phyloP scores from a whole-genome alignment of 2,329 filamentous ascomycete genomes.

The Epichloe sylvatica region DNA sequence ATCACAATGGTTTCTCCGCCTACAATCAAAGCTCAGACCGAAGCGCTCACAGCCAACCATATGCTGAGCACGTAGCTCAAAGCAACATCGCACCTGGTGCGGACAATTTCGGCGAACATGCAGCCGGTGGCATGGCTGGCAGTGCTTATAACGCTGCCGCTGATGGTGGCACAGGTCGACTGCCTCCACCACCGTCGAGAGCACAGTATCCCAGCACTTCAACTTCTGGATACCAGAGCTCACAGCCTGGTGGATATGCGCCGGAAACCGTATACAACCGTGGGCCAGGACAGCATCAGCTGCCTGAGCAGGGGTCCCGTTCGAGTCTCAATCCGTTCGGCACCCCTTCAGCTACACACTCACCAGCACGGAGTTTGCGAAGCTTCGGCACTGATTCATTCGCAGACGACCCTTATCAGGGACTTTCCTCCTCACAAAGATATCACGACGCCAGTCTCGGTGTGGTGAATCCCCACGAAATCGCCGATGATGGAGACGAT shows the following conservation, averaged over 20 bases:
- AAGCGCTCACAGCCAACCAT: slow-evolving; percentile 13
- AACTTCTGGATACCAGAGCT: slow-evolving; percentile 9
- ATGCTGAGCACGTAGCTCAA: slow-evolving; percentile 10
- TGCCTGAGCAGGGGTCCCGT: slow-evolving; percentile 26
- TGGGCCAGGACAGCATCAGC: slow-evolving; percentile 5
- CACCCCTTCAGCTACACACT: slow-evolving; percentile 21
- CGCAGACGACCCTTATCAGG: slow-evolving; percentile 53
- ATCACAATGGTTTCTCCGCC: slow-evolving; percentile 13
- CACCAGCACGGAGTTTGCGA: slow-evolving; percentile 36
- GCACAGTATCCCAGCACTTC: slow-evolving; percentile 12
- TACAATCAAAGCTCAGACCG: slow-evolving; percentile 9
- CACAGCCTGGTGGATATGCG: slow-evolving; percentile 11
- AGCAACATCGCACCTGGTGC: slow-evolving; percentile 43
- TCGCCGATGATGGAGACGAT: slow-evolving; percentile 80
- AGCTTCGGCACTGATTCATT: slow-evolving; percentile 33
- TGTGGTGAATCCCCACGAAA: slow-evolving; percentile 62
- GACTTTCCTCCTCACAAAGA: slow-evolving; percentile 13
- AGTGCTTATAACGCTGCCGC: slow-evolving; percentile 55
- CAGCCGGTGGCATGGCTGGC: slow-evolving; percentile 52
- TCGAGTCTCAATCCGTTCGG: slow-evolving; percentile 28
- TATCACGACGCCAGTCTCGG: slow-evolving; percentile 37
- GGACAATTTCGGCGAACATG: slow-evolving; percentile 51
- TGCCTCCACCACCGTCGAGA: slow-evolving; percentile 25
- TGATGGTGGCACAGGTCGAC: slow-evolving; percentile 27
- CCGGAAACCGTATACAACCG: slow-evolving; percentile 2